Base-by-base conservation (phyloP, 192 early-diverging fungal species). In the Umbelopsis sp. region DNA sequence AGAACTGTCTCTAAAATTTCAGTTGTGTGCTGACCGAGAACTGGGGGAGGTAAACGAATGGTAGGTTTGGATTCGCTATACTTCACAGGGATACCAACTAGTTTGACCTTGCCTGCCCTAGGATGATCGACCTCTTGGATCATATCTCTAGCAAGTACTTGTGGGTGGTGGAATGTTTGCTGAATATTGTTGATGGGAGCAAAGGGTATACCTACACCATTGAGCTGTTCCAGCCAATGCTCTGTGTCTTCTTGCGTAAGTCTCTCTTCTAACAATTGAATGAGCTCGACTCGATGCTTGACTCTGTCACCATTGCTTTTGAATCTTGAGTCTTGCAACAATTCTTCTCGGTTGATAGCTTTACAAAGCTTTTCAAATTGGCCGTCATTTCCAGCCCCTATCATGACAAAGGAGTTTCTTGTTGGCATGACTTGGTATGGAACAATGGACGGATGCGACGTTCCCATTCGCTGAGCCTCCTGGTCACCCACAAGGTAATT, bases 401-500 rank as follows among this genome's bases (percentile, higher is more conserved):
- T 85, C 78, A 96, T 92, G 41, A 98, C 85, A 75, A 84, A 82
- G 5, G 90, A 91, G 77, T 97, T 92, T 16, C 68, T 81, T 10
- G 92, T 96, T 0, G 84, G 85, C 70, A 97, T 90, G 17, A 89
- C 90, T 71, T 95, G 91, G 80, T 98, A 98, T 12, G 97, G 97
- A 11, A 95, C 97, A 52, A 98, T 97, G 1, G 94, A 91, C 6
- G 92, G 85, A 74, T 98, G 97, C 10, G 88, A 79, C 0, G 95
- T 97, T 36, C 96, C 97, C 91, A 91, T 91, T 21, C 97, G 85
- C 45, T 81, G 79, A 1, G 91, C 95, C 77, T 97, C 95, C 71
- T 85, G 56, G 2, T 88, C 89, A 44, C 92, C 93, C 31, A 97
- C 90, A 65, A 98, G 80, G 73, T 93, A 97, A 71, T 87, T 94